These are phyloP conservation scores for Madurella mycetomatis DNA, from an alignment of 2,329 filamentous ascomycete species.

Conservation along the genomic window DNA sequence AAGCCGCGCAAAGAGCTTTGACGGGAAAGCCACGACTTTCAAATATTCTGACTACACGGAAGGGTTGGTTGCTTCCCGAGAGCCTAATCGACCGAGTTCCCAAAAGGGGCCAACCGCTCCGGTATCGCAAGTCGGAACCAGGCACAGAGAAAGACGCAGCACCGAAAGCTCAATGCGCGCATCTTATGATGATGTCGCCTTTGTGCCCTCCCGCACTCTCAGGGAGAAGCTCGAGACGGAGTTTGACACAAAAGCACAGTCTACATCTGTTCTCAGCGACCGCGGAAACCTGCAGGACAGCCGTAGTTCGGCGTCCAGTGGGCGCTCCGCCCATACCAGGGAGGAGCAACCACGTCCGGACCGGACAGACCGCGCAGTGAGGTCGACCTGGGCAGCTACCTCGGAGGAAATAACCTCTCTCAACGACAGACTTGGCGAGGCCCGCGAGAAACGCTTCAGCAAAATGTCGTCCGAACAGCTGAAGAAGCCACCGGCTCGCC, in stretches of 20 bases:
- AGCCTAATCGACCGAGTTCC: slow-evolving; percentile 10
- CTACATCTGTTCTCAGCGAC: slow-evolving; percentile 22
- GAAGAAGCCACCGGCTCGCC: slow-evolving; percentile 21
- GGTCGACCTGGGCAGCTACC: slow-evolving; percentile 3
- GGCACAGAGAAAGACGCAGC: slow-evolving; percentile 6
- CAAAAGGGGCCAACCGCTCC: slow-evolving; percentile 2
- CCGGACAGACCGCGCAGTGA: slow-evolving; percentile 9
- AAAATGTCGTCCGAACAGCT: neutral
- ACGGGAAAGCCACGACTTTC: slow-evolving; percentile 24
- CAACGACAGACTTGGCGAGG: slow-evolving; percentile 11
- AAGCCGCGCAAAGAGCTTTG: slow-evolving; percentile 29
- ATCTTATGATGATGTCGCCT: slow-evolving; percentile 18
- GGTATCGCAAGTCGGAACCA: neutral
- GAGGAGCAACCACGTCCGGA: slow-evolving; percentile 8
- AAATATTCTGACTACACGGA: slow-evolving; percentile 16
- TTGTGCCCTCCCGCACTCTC: slow-evolving; percentile 23
- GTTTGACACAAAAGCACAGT: slow-evolving; percentile 15
- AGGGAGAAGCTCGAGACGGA: slow-evolving; percentile 26
- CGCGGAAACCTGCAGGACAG: slow-evolving; percentile 26
- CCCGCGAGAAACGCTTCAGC: slow-evolving; percentile 3
- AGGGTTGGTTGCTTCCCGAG: slow-evolving; percentile 13
- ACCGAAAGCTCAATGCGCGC: slow-evolving; percentile 11
- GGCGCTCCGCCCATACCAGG: slow-evolving; percentile 11
- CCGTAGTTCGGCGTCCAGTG: slow-evolving; percentile 20
- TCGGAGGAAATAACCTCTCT: slow-evolving; percentile 9